Evolutionary conservation across 306 rosid species (phyloP).

Genomic region (Cicer cuneatum): DNA sequence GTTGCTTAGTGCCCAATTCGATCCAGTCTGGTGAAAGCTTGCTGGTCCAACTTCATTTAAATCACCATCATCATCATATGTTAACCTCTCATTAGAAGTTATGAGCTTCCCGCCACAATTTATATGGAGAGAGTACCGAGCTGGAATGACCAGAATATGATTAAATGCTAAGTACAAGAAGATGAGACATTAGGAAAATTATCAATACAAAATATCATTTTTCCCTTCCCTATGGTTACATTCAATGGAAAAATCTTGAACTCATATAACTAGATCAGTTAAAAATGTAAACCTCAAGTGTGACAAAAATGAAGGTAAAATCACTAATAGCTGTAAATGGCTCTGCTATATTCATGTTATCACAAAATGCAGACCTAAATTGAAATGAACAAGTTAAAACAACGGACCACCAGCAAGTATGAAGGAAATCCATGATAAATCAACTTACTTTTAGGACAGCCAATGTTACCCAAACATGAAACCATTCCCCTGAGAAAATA

Average conservation of each 20-base stretch:
- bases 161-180: conserved; percentile 7
- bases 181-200: neutral
- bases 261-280: too few species aligned
- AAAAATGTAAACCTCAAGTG: too few species aligned
- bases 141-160: conserved; percentile 27
- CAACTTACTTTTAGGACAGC: conserved; percentile 60
- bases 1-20: conserved; percentile 69
- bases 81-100: conserved; percentile 36
- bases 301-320: too few species aligned
- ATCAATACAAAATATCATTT: neutral
- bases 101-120: conserved; percentile 68
- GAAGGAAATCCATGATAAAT: neutral
- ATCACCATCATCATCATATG: conserved; percentile 60
- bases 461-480: conserved; percentile 51
- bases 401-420: neutral
- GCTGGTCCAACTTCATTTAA: conserved; percentile 49
- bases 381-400: conserved; percentile 6
- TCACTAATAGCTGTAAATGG: too few species aligned
- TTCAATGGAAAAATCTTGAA: too few species aligned
- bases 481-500: conserved; percentile 51
- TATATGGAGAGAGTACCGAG: conserved; percentile 57
- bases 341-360: too few species aligned
- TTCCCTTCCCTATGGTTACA: neutral
- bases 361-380: neutral
- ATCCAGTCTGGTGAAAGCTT: conserved; percentile 18